A percentile compares a stretch with the other conserved stretches of the same genome.
Conservation (phyloP, 208 protist genomes). For the Sergeia podlipaevii region DNA sequence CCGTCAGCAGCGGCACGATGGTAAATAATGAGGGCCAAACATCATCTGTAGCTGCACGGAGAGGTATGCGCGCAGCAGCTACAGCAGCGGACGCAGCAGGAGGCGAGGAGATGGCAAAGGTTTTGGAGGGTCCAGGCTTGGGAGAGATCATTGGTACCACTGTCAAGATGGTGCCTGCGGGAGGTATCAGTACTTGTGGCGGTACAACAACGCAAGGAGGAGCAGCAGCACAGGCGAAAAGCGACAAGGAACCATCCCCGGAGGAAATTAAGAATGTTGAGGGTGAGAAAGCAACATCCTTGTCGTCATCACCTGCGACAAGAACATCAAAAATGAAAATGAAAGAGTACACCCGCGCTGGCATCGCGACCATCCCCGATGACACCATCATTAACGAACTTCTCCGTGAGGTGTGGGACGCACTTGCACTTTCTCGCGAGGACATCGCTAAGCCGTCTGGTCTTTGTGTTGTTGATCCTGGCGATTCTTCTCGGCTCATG, state of each 20-base stretch:
- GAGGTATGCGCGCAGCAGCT: background rate
- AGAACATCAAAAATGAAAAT: background rate
- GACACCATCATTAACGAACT: slow-evolving; percentile 46
- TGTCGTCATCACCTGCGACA: background rate
- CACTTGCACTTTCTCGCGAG: slow-evolving; percentile 31
- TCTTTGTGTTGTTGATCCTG: background rate
- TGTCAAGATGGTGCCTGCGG: no score
- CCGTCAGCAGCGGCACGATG: no score
- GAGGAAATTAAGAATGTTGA: no score
- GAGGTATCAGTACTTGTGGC: no score
- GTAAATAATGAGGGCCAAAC: no score
- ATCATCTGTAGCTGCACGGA: background rate
- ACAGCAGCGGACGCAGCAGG: background rate
- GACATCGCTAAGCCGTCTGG: slow-evolving; percentile 45
- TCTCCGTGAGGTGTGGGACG: slow-evolving; percentile 59
- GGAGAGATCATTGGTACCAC: slow-evolving; percentile 57
- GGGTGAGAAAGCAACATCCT: no score
- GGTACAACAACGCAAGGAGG: no score
- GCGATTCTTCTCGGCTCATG: no score
- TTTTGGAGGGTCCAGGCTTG: slow-evolving; percentile 36
- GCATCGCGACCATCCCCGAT: slow-evolving; percentile 27
- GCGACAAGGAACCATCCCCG: no score
- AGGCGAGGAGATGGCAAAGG: slow-evolving; percentile 12
- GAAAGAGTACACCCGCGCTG: slow-evolving; percentile 5
- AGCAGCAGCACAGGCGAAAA: no score